Conservation (phyloP, 148 eudicot genomes). For the Nepenthes mirabilis region DNA sequence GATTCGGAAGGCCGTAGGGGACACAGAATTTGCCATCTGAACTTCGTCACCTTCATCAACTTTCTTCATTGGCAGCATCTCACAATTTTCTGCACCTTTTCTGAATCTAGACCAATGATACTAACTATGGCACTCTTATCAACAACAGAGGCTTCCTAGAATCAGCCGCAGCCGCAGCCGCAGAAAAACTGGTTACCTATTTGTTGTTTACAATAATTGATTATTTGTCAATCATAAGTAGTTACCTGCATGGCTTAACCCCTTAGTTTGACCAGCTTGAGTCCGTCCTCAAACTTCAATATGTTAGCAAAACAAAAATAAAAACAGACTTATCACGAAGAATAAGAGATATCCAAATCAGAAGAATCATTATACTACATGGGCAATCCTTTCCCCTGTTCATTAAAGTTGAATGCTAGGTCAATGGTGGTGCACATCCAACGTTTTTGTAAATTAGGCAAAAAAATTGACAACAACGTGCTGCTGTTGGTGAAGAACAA, state of each 20-base stretch:
- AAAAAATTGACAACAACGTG: too few relatives aligned
- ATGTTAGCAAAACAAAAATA: slow-evolving; percentile 1
- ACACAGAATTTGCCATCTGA: slow-evolving; percentile 78
- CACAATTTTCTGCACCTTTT: slow-evolving; percentile 65
- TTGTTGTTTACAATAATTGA: neutral
- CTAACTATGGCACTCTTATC: slow-evolving; percentile 84
- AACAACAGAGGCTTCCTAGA: slow-evolving; percentile 81
- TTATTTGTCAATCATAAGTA: neutral
- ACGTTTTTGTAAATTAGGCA: too few relatives aligned
- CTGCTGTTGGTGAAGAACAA: too few relatives aligned
- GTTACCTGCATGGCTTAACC: slow-evolving; percentile 92
- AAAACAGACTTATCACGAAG: neutral
- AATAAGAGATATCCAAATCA: neutral
- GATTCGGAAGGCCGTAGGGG: slow-evolving; percentile 25
- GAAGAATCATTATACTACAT: neutral
- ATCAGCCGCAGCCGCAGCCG: neutral
- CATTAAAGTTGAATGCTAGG: neutral
- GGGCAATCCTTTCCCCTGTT: neutral
- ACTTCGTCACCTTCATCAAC: slow-evolving; percentile 67
- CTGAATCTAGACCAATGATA: slow-evolving; percentile 77
- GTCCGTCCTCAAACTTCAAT: slow-evolving; percentile 85
- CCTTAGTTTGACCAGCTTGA: slow-evolving; percentile 86
- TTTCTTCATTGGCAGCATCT: slow-evolving; percentile 85
- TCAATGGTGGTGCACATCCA: too few relatives aligned
- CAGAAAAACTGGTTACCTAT: neutral